Conservation (phyloP, 352 stramenopile species). For the Blastocystis sp. region DNA sequence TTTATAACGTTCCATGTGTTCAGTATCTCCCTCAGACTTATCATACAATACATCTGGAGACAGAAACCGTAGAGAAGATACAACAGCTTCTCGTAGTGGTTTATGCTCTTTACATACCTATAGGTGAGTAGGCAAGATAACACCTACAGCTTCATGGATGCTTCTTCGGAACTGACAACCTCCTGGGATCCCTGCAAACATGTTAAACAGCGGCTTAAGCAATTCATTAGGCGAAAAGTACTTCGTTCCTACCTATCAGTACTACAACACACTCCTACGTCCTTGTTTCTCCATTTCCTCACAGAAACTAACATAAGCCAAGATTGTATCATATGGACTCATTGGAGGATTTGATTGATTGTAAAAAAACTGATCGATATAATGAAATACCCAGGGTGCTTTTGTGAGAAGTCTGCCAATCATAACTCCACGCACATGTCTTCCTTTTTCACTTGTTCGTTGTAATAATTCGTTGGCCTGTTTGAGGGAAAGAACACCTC, state of each 20-base stretch:
- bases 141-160: not conserved
- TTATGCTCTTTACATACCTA: not conserved
- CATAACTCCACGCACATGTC: constrained; percentile 38
- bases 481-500: not conserved
- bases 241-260: not conserved
- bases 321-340: not conserved
- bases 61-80: not conserved
- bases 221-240: constrained; percentile 1
- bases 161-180: not conserved
- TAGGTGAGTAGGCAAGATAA: not conserved
- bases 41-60: not conserved
- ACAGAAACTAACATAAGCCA: not conserved
- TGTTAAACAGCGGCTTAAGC: constrained; percentile 23
- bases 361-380: constrained; percentile 38
- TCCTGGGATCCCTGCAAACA: constrained; percentile 14
- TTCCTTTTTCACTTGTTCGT: not conserved
- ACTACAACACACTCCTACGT: not conserved
- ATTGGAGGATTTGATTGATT: not conserved
- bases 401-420: constrained; percentile 15
- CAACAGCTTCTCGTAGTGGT: constrained; percentile 14
- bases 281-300: constrained; percentile 4
- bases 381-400: constrained; percentile 12
- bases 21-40: not conserved
- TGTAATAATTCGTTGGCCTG: not conserved
- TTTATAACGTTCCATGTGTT: not conserved